Base-by-base conservation (phyloP, 495 filamentous ascomycete genomes). In the Neurospora sp. region DNA sequence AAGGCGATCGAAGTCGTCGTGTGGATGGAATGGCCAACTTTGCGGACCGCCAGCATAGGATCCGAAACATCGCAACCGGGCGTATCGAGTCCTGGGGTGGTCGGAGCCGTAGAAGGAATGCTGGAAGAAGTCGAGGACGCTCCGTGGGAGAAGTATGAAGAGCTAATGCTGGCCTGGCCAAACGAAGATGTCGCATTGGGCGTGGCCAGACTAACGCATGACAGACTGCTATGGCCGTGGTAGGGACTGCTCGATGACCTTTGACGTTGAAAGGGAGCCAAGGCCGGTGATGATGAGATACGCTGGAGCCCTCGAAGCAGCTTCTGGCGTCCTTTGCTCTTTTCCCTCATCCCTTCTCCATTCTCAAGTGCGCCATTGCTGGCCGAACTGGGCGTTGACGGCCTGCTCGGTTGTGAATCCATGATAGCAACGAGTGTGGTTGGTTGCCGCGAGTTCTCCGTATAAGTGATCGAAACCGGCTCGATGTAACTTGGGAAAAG, bases 211-310 rank as follows among this genome's bases (percentile, higher is more conserved):
- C 94, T 97, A 44, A 94, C 90, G 78, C 94, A 98, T 23, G 96
- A 98, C 73, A 97, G 84, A 18, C 91, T 81, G 69, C 83, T 78
- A 41, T 82, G 78, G 18, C 75, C 75, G 74, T 79, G 73, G 70
- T 87, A 96, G 4, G 90, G 92, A 80, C 89, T 91, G 74, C 90
- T 89, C 69, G 89, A 85, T 72, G 88, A 88, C 76, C 91, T 84
- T 76, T 91, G 85, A 74, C 92, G 88, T 38, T 89, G 85, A 69
- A 90, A 79, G 71, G 89, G 89, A 39, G 87, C 82, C 38, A 98
- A 83, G 31, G 92, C 91, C 11, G 93, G 92, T 3, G 92, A 94
- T 3, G 96, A 98, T 18, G 94, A 92, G 73, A 98, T 96, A 54
- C 94, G 92, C 77, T 96, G 90, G 69, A 99, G 87, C 69, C 89